Evolutionary conservation across 2,329 filamentous ascomycete species (phyloP).

Genomic region (Setomelanomma holmii): DNA sequence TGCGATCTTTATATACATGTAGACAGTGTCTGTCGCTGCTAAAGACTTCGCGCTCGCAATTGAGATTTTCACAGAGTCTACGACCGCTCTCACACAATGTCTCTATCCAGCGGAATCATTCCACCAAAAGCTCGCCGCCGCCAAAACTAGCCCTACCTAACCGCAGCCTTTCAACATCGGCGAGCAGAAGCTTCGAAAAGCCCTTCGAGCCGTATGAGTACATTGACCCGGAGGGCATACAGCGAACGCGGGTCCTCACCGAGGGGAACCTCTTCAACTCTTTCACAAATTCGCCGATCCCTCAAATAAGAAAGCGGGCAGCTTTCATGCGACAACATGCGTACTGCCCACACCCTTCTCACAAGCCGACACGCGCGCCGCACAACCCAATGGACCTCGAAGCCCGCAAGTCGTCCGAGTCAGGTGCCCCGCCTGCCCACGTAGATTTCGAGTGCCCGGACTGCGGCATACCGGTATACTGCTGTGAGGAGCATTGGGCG

Average conservation of each 20-base stretch:
- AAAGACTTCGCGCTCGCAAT: constrained; percentile 36
- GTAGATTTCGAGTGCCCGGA: constrained; percentile 95
- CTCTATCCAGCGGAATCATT: constrained; percentile 37
- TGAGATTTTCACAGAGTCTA: constrained; percentile 30
- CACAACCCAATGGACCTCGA: constrained; percentile 70
- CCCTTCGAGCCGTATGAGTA: constrained; percentile 46
- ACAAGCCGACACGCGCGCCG: constrained; percentile 75
- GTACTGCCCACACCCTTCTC: constrained; percentile 88
- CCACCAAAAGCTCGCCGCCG: constrained; percentile 39
- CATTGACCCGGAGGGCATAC: constrained; percentile 43
- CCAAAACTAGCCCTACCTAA: constrained; percentile 32
- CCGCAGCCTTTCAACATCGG: constrained; percentile 41
- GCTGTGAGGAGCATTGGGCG: constrained; percentile 93
- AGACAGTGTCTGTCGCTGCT: constrained; percentile 48
- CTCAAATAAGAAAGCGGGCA: constrained; percentile 84
- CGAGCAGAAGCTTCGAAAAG: constrained; percentile 33
- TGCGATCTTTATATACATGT: constrained; percentile 52
- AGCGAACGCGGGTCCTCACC: constrained; percentile 59
- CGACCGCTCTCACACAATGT: constrained; percentile 33
- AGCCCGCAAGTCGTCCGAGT: constrained; percentile 63
- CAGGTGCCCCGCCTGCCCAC: constrained; percentile 73
- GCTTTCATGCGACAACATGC: constrained; percentile 93
- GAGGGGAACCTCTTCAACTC: constrained; percentile 91
- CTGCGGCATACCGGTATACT: constrained; percentile 92
- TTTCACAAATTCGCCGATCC: constrained; percentile 86